Evolutionary conservation across 1,139 yeast genomes (phyloP).

Genomic region (Geotrichum phurueaensis): DNA sequence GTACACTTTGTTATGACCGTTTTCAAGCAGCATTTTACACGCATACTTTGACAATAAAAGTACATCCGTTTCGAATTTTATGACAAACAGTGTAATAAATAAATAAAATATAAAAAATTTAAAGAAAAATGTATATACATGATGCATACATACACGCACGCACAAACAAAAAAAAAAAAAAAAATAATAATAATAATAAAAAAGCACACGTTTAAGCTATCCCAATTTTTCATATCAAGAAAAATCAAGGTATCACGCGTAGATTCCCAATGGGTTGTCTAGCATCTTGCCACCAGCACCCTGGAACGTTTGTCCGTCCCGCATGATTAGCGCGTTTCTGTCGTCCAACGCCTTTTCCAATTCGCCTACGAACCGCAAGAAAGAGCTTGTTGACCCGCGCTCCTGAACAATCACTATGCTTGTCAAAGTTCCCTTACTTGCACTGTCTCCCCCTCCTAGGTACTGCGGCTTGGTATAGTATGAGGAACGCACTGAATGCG

Average conservation of each 20-base stretch:
- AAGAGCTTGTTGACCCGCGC: slow-evolving; percentile 14
- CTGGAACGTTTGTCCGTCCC: background rate
- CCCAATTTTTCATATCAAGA: background rate
- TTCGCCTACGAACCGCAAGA: slow-evolving; percentile 12
- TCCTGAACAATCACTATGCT: slow-evolving; percentile 9
- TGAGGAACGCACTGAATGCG: background rate
- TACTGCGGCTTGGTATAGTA: slow-evolving; percentile 7
- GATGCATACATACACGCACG: too few species aligned
- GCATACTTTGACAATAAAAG: background rate
- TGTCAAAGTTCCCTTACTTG: slow-evolving; percentile 1
- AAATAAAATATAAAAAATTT: background rate
- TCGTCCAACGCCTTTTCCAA: slow-evolving; percentile 11
- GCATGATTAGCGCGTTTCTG: slow-evolving; percentile 1
- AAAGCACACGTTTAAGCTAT: background rate
- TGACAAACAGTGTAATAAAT: background rate
- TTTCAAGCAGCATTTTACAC: background rate
- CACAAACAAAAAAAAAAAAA: background rate
- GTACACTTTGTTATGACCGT: background rate
- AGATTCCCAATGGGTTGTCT: background rate
- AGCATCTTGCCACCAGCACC: background rate
- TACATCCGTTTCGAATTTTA: background rate
- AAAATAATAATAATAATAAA: background rate
- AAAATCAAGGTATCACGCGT: background rate
- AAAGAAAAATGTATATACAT: too few species aligned
- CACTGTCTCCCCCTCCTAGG: background rate